phyloP scores from a whole-genome alignment of 495 filamentous ascomycete genomes.

The Tetracladium setigerum region DNA sequence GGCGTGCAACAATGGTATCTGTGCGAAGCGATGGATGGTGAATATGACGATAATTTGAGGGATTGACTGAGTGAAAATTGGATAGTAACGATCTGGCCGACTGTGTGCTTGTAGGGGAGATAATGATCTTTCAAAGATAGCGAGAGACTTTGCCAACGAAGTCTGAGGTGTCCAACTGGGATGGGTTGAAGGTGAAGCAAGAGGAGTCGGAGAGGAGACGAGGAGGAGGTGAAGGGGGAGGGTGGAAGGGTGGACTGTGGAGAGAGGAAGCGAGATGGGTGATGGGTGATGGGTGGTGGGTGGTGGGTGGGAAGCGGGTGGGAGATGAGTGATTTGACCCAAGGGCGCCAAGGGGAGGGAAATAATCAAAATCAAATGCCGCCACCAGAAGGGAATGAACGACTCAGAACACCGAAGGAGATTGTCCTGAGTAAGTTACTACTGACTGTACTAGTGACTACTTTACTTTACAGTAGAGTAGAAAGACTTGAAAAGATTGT shows the following conservation, averaged over 20 bases:
- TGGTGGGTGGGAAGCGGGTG: background rate
- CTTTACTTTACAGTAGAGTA: no score
- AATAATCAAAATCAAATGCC: no score
- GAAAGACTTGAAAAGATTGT: no score
- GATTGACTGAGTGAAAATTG: conserved; percentile 14
- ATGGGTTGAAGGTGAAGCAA: conserved; percentile 7
- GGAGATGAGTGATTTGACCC: background rate
- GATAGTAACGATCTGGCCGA: conserved; percentile 11
- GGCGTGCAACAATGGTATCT: background rate
- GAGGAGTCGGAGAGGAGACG: background rate
- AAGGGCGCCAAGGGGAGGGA: no score
- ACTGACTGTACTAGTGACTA: no score
- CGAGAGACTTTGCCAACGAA: conserved; percentile 52
- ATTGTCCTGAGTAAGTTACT: no score
- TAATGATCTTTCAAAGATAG: conserved; percentile 19
- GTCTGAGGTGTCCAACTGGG: conserved; percentile 28
- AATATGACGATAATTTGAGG: conserved; percentile 2
- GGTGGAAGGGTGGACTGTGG: background rate
- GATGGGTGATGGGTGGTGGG: no score
- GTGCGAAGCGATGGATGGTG: background rate
- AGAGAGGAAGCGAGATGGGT: background rate
- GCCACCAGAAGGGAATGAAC: no score
- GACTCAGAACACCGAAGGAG: no score
- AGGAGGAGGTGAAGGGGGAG: conserved; percentile 2
- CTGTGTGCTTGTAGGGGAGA: conserved; percentile 6